Conservation (phyloP, 441 rosid species). For the Gossypium gossypioides region DNA sequence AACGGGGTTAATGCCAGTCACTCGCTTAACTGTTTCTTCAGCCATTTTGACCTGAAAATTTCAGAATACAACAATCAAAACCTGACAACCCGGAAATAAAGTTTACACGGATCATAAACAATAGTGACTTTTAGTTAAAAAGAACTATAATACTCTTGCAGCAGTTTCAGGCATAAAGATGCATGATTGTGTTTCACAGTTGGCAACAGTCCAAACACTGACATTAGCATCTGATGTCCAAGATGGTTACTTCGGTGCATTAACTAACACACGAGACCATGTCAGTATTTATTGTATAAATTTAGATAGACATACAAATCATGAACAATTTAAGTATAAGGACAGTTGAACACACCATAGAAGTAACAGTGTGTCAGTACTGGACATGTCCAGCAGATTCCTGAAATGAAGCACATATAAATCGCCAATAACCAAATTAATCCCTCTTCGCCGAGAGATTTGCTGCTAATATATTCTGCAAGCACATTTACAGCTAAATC, state of each 20-base stretch:
- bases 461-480: slow-evolving; percentile 8
- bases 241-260: background rate
- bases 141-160: background rate
- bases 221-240: background rate
- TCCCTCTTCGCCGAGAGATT: background rate
- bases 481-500: background rate
- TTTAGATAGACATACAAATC: background rate
- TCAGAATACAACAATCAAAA: background rate
- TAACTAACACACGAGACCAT: background rate
- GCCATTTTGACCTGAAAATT: slow-evolving; percentile 83
- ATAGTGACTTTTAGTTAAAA: background rate
- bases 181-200: background rate
- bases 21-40: slow-evolving; percentile 81
- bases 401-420: background rate
- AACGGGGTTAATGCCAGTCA: slow-evolving; percentile 72
- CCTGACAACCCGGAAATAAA: background rate
- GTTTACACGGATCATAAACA: slow-evolving; percentile 2
- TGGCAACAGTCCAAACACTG: background rate
- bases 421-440: slow-evolving; percentile 5
- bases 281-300: background rate
- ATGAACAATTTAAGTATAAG: background rate
- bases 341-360: background rate
- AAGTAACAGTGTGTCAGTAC: background rate
- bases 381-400: slow-evolving; percentile 11
- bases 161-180: background rate